Conservation (phyloP, 768 basidiomycete genomes). For the Termitomyces sp. region DNA sequence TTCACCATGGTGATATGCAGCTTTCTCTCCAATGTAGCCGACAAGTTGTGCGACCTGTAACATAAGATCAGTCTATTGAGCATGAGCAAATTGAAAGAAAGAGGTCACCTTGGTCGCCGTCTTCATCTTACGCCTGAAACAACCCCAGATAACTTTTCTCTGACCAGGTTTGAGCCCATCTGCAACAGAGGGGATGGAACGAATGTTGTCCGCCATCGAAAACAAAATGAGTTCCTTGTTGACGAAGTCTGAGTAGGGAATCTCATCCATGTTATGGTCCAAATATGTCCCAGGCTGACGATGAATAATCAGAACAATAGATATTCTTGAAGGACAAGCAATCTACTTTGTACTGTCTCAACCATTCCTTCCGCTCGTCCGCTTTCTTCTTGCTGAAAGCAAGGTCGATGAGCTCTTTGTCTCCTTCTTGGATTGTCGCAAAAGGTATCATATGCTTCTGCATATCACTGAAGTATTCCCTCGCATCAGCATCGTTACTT, state of each 20-base stretch:
- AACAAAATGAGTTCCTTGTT: constrained; percentile 97
- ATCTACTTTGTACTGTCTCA: constrained; percentile 83
- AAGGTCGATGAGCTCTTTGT: constrained; percentile 88
- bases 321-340: background rate
- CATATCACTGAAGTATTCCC: constrained; percentile 92
- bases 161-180: constrained; percentile 98
- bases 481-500: constrained; percentile 83
- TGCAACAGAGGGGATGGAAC: constrained; percentile 91
- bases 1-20: constrained; percentile 98
- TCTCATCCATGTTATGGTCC: constrained; percentile 82
- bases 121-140: constrained; percentile 93
- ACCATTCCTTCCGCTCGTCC: constrained; percentile 98
- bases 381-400: constrained; percentile 99
- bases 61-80: background rate
- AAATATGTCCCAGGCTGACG: constrained; percentile 88
- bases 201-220: constrained; percentile 99
- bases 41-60: constrained; percentile 86
- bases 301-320: constrained; percentile 5
- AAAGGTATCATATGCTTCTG: constrained; percentile 94
- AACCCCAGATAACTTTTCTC: constrained; percentile 93
- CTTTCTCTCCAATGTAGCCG: constrained; percentile 92
- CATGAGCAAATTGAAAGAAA: background rate
- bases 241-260: constrained; percentile 92
- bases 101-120: constrained; percentile 77
- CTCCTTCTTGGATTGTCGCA: constrained; percentile 73